Percentiles rank a stretch among this genome's conserved stretches.
These are phyloP conservation scores for Jacaranda copaia DNA, from an alignment of 257 asterid species.

Conservation along the genomic window DNA sequence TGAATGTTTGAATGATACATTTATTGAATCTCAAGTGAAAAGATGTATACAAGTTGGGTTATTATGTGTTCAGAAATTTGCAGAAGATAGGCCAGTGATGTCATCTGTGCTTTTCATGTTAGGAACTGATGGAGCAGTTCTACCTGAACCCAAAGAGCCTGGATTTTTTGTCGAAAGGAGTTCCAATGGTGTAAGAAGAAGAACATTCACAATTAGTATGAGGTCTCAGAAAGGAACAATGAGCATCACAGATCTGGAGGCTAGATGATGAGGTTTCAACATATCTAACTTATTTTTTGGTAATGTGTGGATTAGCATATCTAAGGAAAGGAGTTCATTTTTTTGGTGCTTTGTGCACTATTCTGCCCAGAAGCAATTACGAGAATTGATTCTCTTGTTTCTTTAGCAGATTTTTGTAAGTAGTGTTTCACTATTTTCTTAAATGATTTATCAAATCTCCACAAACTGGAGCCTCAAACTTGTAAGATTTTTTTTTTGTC, in stretches of 20 bases:
- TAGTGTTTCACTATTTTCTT: no score
- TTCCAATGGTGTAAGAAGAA: not conserved
- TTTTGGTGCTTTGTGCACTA: no score
- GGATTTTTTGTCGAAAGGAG: slow-evolving; percentile 44
- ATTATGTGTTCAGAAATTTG: slow-evolving; percentile 47
- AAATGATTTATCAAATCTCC: no score
- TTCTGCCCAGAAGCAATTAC: no score
- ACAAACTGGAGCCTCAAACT: no score
- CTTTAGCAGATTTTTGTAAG: no score
- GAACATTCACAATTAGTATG: not conserved
- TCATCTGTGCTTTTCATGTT: slow-evolving; percentile 50
- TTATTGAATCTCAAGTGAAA: slow-evolving; percentile 40
- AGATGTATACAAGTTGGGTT: slow-evolving; percentile 57
- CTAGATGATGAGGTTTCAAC: slow-evolving; percentile 2
- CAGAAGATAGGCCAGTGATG: slow-evolving; percentile 49
- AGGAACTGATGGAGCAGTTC: slow-evolving; percentile 37
- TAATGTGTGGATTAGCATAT: no score
- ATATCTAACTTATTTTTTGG: no score
- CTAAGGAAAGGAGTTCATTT: no score
- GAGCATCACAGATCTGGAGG: slow-evolving; percentile 26
- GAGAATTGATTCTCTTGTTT: no score
- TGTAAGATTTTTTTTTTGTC: no score
- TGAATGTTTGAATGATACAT: slow-evolving; percentile 34
- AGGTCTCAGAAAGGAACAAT: not conserved
- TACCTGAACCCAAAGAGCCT: slow-evolving; percentile 53